Conservation (phyloP, 495 filamentous ascomycete species). For the Daldinia caldariorum region DNA sequence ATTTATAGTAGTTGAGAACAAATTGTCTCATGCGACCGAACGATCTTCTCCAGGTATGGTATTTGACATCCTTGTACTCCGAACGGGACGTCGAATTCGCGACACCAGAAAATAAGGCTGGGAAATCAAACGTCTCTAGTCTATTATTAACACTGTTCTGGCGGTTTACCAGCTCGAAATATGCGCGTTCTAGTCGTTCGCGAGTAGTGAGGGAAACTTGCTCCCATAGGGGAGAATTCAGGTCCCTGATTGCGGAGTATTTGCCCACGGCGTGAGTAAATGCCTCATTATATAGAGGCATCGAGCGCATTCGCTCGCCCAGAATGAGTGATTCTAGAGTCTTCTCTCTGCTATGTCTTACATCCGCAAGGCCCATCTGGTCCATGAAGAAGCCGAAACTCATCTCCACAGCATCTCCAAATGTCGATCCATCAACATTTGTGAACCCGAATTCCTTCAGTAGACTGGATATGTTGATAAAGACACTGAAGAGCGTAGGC, state of each 20-base stretch:
- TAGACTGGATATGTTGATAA: slow-evolving; percentile 74
- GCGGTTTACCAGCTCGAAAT: slow-evolving; percentile 78
- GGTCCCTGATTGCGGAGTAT: slow-evolving; percentile 74
- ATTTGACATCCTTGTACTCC: slow-evolving; percentile 81
- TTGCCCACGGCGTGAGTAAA: slow-evolving; percentile 95
- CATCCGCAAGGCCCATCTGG: slow-evolving; percentile 79
- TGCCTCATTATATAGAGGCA: slow-evolving; percentile 85
- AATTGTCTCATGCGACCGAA: slow-evolving; percentile 80
- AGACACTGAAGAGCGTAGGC: slow-evolving; percentile 74
- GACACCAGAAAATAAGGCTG: slow-evolving; percentile 86
- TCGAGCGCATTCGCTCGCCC: slow-evolving; percentile 84
- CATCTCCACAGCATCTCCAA: slow-evolving; percentile 76
- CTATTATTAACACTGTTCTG: slow-evolving; percentile 71
- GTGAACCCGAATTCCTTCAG: slow-evolving; percentile 80
- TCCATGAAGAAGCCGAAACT: slow-evolving; percentile 82
- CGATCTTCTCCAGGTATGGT: slow-evolving; percentile 79
- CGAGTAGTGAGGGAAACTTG: slow-evolving; percentile 76
- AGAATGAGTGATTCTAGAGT: slow-evolving; percentile 89
- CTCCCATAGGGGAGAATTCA: slow-evolving; percentile 73
- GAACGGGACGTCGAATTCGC: slow-evolving; percentile 78
- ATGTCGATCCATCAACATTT: slow-evolving; percentile 82
- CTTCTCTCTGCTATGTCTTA: slow-evolving; percentile 84
- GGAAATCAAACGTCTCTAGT: slow-evolving; percentile 86
- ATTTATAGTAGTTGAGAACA: slow-evolving; percentile 79
- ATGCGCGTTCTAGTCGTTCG: slow-evolving; percentile 81